Base-by-base conservation (phyloP, 805 yeast genomes). In the Metschnikowia borealis region DNA sequence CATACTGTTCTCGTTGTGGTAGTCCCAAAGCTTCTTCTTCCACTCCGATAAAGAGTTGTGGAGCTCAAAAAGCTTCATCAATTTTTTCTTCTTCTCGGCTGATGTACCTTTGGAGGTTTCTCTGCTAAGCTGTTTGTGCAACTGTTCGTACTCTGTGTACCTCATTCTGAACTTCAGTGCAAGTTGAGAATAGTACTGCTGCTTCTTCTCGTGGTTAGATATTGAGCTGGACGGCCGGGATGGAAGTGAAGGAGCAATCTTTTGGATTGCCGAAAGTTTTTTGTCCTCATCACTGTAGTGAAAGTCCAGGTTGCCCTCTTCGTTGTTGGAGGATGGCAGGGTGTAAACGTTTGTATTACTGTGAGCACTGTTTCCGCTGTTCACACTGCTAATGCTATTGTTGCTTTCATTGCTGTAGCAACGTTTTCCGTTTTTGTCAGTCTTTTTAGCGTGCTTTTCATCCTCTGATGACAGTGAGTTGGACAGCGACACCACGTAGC, bases 11-110 rank as follows among this genome's bases (percentile, higher is more conserved):
- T 69, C 71, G 44, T 64, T 62, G 51, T 71, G 70, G 55, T 52
- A 55, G 51, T 75, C 79, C 84, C 84, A 80, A 17, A 82, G 67
- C 56, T 75, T 70, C 51, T 70, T 71, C 62, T 82, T 82, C 85
- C 85, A 80, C 38, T 73, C 72, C 17, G 78, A 71, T 46, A 83
- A 64, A 38, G 71, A 70, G 32, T 73, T 73, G 62, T 82, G 87
- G 64, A 82, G 60, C 46, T 75, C 75, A 58, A 74, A 69, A 44
- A 82, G 63, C 59, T 65, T 69, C 48, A 66, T 59, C 62, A 77
- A 51, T 64, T 56, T 54, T 45, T 50, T 52, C 52, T 53, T 52
- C 33, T 48, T 47, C 20, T 58, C 61, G n/a, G 39, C 41, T 15
- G 46, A 34, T 6, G 46, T 44, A 38, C 53, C 50, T 31, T 52